Conservation (phyloP, 2,329 filamentous ascomycete species). For the Rugonectria rugulosa region DNA sequence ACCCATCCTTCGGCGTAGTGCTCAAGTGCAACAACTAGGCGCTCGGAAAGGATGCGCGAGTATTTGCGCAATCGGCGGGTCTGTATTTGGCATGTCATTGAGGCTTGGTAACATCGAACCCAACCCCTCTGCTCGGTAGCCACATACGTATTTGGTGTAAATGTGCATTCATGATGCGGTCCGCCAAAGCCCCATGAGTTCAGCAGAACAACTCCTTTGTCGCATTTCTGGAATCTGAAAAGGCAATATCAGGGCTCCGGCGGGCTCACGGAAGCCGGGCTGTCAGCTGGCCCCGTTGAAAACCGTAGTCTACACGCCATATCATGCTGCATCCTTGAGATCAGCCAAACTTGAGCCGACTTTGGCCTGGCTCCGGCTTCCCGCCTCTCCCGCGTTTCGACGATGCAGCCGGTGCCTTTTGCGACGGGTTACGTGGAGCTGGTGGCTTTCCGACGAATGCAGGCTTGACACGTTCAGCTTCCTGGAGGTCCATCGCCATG, state of each 20-base stretch:
- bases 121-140: conserved; percentile 10
- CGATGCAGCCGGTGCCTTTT: conserved; percentile 45
- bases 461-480: conserved; percentile 62
- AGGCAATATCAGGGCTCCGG: conserved; percentile 10
- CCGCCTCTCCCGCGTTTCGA: conserved; percentile 50
- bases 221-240: background rate
- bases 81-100: background rate
- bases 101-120: background rate
- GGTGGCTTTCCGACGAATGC: conserved; percentile 51
- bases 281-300: conserved; percentile 5
- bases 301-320: conserved; percentile 1
- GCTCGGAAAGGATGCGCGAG: background rate
- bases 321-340: conserved; percentile 4
- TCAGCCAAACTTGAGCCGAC: conserved; percentile 67
- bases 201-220: background rate
- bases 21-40: background rate
- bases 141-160: conserved; percentile 1
- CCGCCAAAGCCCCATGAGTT: conserved; percentile 5
- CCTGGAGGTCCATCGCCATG: conserved; percentile 85
- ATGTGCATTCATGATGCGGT: conserved; percentile 16
- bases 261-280: background rate
- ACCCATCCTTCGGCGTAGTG: background rate
- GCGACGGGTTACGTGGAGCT: conserved; percentile 41
- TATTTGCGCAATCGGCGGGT: background rate
- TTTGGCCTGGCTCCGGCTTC: conserved; percentile 65